Base-by-base conservation (phyloP, 108 stramenopile species). In the Licmophora abbreviata region DNA sequence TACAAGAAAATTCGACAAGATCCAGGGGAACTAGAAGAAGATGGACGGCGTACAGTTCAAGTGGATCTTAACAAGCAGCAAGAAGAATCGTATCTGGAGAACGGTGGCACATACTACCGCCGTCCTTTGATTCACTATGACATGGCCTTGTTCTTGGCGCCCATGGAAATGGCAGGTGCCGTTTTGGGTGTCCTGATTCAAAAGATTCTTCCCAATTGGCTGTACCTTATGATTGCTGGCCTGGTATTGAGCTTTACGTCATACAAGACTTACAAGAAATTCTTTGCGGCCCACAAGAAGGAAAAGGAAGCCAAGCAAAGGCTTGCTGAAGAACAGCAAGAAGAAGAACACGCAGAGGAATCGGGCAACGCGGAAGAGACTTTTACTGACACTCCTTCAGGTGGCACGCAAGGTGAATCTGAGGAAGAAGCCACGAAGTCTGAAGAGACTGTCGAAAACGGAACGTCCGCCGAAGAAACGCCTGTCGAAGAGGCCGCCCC, bases 121-220 rank as follows among this genome's bases (percentile, higher is more conserved):
- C 74, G 81, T 15, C 81, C 81, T n/a, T 53, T 83, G 30, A 77
- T 83, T 37, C 73, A 83, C 47, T 83, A 61, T 52, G 70, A 83
- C 59, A 74, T 83, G 73, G 74, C 72, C 3, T 36, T 83, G 22
- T 77, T 79, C 48, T 48, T 79, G 49, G 71, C 69, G 23, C 82
- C 82, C 20, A 76, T 79, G 73, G 66, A 76, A 59, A 79, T 83
- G 74, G 82, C 82, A 1, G 82, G 82, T 36, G 77, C 82, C 40
- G 73, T 83, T 4, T 31, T 83, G 35, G 82, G 82, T 47, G 73
- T 76, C 3, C 27, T 77, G 20, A 56, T 83, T 8, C 74, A 83
- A 55, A 67, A 61, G 37, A 27, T 79, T 0, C 62, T 83, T 10
- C 77, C 77, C 0, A 68, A 83, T 40, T 83, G 72, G 75, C 52